Percentiles rank a stretch among this genome's conserved stretches.
Evolutionary conservation across 169 alveolate species (phyloP).

Genomic region (Plasmodium coatneyi): DNA sequence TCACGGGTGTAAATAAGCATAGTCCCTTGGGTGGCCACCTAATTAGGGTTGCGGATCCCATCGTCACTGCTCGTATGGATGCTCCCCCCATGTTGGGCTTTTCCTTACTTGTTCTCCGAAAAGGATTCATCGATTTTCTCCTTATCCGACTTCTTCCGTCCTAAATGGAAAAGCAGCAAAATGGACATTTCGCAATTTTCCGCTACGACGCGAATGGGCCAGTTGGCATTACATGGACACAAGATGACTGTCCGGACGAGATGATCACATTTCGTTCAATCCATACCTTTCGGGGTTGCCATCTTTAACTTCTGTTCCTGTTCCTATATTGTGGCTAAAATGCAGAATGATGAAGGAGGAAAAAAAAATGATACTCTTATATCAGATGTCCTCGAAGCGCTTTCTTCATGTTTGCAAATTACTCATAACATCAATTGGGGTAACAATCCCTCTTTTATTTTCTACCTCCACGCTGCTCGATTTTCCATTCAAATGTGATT

Average conservation of each 20-base stretch:
- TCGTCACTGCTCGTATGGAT: neutral
- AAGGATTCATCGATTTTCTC: conserved; percentile 58
- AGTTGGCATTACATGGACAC: neutral
- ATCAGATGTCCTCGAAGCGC: neutral
- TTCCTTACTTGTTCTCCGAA: conserved; percentile 8
- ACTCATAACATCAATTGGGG: neutral
- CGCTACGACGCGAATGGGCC: neutral
- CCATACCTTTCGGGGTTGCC: neutral
- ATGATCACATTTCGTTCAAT: neutral
- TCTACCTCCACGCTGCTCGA: neutral
- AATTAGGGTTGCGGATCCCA: neutral
- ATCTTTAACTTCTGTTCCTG: neutral
- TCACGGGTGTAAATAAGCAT: neutral
- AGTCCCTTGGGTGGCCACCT: neutral
- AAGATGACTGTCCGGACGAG: neutral
- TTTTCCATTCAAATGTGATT: neutral
- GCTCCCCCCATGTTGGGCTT: neutral
- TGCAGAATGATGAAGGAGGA: neutral
- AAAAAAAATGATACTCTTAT: neutral
- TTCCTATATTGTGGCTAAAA: neutral
- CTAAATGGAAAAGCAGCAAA: neutral
- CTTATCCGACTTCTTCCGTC: conserved; percentile 53
- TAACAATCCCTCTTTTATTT: neutral
- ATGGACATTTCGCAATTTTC: neutral
- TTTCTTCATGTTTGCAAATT: neutral